Conservation (phyloP, 2,329 filamentous ascomycete genomes). For the Talaromyces funiculosus region DNA sequence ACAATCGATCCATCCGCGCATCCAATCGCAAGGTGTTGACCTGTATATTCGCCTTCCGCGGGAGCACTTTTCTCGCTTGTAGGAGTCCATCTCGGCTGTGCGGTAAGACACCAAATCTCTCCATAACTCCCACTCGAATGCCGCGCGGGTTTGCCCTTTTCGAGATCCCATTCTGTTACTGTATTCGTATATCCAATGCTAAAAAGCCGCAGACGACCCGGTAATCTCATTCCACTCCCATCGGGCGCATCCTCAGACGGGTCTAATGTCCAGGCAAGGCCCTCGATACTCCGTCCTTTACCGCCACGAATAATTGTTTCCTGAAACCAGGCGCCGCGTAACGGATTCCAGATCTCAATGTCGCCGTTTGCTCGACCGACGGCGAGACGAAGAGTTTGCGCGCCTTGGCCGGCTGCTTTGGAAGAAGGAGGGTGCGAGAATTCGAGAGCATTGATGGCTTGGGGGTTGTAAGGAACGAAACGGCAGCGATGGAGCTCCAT, state of each 20-base stretch:
- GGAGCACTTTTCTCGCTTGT: conserved; percentile 31
- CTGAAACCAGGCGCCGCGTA: conserved; percentile 77
- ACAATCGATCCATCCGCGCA: conserved; percentile 89
- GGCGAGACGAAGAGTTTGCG: conserved; percentile 67
- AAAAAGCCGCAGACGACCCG: conserved; percentile 79
- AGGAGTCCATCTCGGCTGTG: conserved; percentile 60
- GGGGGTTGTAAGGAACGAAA: conserved; percentile 87
- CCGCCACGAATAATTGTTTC: conserved; percentile 81
- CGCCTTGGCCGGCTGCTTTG: conserved; percentile 42
- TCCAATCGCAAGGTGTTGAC: conserved; percentile 71
- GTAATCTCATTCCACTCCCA: conserved; percentile 54
- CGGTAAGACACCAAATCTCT: conserved; percentile 93
- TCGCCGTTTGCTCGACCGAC: conserved; percentile 91
- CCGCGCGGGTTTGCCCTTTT: conserved; percentile 67
- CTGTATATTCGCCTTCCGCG: conserved; percentile 36
- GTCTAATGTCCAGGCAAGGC: conserved; percentile 85
- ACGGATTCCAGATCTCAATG: conserved; percentile 96
- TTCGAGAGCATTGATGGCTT: conserved; percentile 87
- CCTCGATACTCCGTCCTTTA: conserved; percentile 80
- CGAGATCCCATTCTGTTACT: conserved; percentile 92
- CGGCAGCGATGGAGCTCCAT: conserved; percentile 98
- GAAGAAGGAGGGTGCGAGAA: conserved; percentile 70
- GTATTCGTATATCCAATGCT: conserved; percentile 91
- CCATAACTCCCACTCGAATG: conserved; percentile 89
- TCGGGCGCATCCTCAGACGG: conserved; percentile 59